phyloP scores from a whole-genome alignment of 345 rosid genomes.

The Alliaria petiolata region DNA sequence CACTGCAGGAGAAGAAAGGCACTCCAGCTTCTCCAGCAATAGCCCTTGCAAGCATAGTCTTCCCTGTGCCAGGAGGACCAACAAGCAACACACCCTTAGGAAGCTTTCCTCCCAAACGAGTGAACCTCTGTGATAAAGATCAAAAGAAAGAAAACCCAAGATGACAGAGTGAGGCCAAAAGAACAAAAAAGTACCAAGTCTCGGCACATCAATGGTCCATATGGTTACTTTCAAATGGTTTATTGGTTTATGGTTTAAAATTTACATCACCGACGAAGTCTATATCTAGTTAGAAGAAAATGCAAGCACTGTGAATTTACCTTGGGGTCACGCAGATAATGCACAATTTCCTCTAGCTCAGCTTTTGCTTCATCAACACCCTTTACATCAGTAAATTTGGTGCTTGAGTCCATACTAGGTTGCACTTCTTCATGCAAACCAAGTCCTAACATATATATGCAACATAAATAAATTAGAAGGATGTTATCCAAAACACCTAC shows the following conservation, averaged over 20 bases:
- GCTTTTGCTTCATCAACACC: conserved; percentile 99
- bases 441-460: conserved; percentile 54
- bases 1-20: conserved; percentile 99
- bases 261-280: neutral
- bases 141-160: neutral
- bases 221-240: neutral
- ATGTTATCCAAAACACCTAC: neutral
- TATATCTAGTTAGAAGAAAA: neutral
- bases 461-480: neutral
- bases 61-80: conserved; percentile 99
- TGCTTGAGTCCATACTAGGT: conserved; percentile 85
- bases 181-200: neutral
- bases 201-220: no score
- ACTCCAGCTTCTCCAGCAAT: conserved; percentile 99
- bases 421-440: conserved; percentile 95
- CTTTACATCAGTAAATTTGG: conserved; percentile 90
- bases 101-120: conserved; percentile 96
- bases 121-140: conserved; percentile 67
- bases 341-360: conserved; percentile 95
- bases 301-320: conserved; percentile 28
- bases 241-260: no score
- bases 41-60: conserved; percentile 97
- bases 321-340: conserved; percentile 97
- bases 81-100: conserved; percentile 97
- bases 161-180: neutral